A percentile compares a stretch with the other conserved stretches of the same genome.
Evolutionary conservation across 495 filamentous ascomycete genomes (phyloP).

Genomic region (Penicillium arizonense): DNA sequence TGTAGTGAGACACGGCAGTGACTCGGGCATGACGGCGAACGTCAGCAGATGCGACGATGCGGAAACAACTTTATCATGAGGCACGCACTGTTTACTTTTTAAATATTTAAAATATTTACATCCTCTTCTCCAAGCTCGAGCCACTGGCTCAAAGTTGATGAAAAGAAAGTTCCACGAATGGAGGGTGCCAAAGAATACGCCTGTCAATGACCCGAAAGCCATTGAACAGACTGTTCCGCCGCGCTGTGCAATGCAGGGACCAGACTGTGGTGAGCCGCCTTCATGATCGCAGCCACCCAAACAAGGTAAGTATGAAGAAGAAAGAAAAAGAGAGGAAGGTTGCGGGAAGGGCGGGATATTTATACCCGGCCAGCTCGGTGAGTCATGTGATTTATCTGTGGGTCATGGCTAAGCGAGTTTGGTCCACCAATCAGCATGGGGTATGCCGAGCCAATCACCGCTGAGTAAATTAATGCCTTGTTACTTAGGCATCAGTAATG

Average conservation of each 20-base stretch:
- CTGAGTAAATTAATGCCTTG: neutral
- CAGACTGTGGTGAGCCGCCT: conserved; percentile 56
- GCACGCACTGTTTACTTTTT: no score
- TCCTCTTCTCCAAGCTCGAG: conserved; percentile 54
- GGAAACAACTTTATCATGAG: no score
- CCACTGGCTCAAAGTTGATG: conserved; percentile 49
- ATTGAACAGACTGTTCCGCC: conserved; percentile 64
- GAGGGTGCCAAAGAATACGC: conserved; percentile 71
- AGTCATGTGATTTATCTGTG: neutral
- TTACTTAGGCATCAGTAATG: neutral
- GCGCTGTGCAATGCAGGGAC: conserved; percentile 78
- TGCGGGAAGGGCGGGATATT: conserved; percentile 20
- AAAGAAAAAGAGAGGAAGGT: conserved; percentile 40
- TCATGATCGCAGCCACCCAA: conserved; percentile 62
- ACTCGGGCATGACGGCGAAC: no score
- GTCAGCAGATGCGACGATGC: no score
- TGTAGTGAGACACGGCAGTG: no score
- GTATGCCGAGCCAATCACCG: conserved; percentile 7
- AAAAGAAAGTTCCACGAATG: conserved; percentile 51
- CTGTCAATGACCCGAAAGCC: conserved; percentile 68
- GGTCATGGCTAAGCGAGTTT: conserved; percentile 37
- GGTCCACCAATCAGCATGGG: conserved; percentile 2
- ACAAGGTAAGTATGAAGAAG: conserved; percentile 78
- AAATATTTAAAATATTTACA: no score
- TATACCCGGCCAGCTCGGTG: conserved; percentile 6